A percentile compares a stretch with the other conserved stretches of the same genome.
phyloP scores from a whole-genome alignment of 768 basidiomycete genomes.

The Chalciporus chontae region DNA sequence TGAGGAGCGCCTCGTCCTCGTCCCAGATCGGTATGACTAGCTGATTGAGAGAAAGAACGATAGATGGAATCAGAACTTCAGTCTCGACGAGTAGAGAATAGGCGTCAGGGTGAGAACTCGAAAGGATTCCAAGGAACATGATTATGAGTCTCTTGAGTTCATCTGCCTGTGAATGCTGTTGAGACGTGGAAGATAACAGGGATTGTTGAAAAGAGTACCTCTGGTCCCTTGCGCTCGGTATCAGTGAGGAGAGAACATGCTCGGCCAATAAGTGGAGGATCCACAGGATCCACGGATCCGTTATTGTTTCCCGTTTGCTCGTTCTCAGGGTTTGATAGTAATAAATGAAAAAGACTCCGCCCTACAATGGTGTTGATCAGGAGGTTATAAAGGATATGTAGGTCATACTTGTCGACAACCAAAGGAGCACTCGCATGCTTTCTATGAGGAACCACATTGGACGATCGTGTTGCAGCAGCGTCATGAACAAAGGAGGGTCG shows the following conservation, averaged over 20 bases:
- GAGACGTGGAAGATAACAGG: not conserved
- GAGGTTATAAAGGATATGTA: not conserved
- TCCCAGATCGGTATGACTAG: conserved; percentile 64
- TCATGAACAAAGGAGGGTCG: conserved; percentile 40
- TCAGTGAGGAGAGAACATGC: conserved; percentile 50
- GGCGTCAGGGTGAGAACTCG: conserved; percentile 37
- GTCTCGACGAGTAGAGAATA: conserved; percentile 43
- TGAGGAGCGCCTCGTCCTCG: conserved; percentile 45
- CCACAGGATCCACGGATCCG: conserved; percentile 24
- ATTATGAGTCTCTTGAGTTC: conserved; percentile 36
- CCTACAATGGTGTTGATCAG: conserved; percentile 34
- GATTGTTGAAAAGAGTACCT: conserved; percentile 32
- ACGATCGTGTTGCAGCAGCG: conserved; percentile 49
- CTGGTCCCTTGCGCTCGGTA: conserved; percentile 33
- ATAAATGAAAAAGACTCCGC: conserved; percentile 36
- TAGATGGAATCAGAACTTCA: conserved; percentile 57
- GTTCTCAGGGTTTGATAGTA: conserved; percentile 38
- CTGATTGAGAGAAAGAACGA: conserved; percentile 53
- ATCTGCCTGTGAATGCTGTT: conserved; percentile 29
- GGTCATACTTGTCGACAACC: conserved; percentile 46
- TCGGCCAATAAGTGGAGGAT: conserved; percentile 44
- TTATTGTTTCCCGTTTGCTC: conserved; percentile 17
- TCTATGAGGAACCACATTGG: conserved; percentile 49
- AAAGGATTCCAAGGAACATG: conserved; percentile 39
- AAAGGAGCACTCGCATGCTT: conserved; percentile 46